Percentiles rank a stretch among this genome's conserved stretches.
Evolutionary conservation across 75 land plant genomes (phyloP).

Genomic region (Cupressus sempervirens): DNA sequence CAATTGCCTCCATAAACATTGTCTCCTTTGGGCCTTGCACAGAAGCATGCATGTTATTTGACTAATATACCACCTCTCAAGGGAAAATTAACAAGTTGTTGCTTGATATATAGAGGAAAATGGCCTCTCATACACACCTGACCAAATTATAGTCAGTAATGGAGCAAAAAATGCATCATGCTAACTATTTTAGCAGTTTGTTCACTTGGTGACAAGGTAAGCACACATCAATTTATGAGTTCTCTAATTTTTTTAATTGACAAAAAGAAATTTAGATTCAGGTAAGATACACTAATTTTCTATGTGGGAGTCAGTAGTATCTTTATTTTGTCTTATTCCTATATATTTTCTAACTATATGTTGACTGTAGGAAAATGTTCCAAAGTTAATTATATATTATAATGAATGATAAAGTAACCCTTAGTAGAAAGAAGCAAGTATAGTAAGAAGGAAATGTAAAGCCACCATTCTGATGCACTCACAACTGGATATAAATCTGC

Average conservation of each 20-base stretch:
- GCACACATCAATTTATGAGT: not conserved
- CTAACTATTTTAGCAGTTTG: slow-evolving; percentile 95
- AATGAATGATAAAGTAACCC: not conserved
- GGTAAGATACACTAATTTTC: no score
- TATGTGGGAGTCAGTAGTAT: no score
- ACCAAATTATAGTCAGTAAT: slow-evolving; percentile 94
- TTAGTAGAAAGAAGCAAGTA: not conserved
- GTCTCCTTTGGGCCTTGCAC: not conserved
- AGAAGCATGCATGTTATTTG: not conserved
- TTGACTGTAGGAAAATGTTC: not conserved
- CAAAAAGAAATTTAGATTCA: no score
- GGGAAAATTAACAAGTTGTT: slow-evolving; percentile 7
- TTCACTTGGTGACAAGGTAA: slow-evolving; percentile 97
- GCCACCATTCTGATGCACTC: not conserved
- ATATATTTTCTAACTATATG: no score
- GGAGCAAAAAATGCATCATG: slow-evolving; percentile 86
- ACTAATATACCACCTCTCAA: not conserved
- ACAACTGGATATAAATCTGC: not conserved
- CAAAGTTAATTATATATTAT: not conserved
- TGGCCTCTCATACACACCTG: slow-evolving; percentile 77
- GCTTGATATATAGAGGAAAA: slow-evolving; percentile 73
- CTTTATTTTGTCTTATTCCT: no score
- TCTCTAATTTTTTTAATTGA: slow-evolving; percentile 52
- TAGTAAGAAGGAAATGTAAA: not conserved
- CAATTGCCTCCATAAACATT: slow-evolving; percentile 6